phyloP scores from a whole-genome alignment of 805 yeast genomes.

The Candida argentea region DNA sequence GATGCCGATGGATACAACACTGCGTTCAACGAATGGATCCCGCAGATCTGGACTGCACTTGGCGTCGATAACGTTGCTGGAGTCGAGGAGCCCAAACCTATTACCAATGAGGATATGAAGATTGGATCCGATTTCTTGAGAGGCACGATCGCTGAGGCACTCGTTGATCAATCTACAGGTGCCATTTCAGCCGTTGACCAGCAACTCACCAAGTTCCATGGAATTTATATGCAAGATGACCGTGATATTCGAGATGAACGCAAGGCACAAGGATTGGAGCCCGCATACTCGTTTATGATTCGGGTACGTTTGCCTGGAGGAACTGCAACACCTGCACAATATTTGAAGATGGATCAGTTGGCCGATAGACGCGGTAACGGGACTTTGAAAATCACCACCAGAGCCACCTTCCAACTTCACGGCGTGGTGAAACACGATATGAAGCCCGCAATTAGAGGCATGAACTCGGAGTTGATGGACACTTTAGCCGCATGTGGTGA shows the following conservation, averaged over 20 bases:
- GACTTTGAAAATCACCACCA: conserved; percentile 86
- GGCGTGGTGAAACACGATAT: conserved; percentile 87
- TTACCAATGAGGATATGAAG: conserved; percentile 95
- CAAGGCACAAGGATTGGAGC: conserved; percentile 86
- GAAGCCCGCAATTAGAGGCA: conserved; percentile 85
- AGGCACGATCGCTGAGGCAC: conserved; percentile 87
- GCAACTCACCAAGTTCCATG: conserved; percentile 94
- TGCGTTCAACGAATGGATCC: conserved; percentile 85
- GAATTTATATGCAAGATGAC: conserved; percentile 97
- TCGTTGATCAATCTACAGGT: conserved; percentile 75
- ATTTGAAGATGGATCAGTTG: conserved; percentile 76
- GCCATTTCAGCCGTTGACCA: conserved; percentile 86
- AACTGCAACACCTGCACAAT: conserved; percentile 75
- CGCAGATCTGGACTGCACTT: conserved; percentile 73
- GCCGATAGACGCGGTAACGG: conserved; percentile 83
- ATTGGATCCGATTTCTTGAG: conserved; percentile 76
- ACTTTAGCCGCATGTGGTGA: conserved; percentile 98
- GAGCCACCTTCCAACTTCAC: conserved; percentile 95
- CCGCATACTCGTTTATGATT: conserved; percentile 95
- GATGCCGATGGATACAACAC: conserved; percentile 93
- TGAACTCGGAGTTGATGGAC: conserved; percentile 84
- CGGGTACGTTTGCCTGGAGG: conserved; percentile 95
- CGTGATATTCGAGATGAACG: conserved; percentile 92
- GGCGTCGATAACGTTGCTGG: conserved; percentile 79
- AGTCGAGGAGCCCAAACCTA: conserved; percentile 80